Conservation (phyloP, 495 filamentous ascomycete genomes). For the Neurospora sp. region DNA sequence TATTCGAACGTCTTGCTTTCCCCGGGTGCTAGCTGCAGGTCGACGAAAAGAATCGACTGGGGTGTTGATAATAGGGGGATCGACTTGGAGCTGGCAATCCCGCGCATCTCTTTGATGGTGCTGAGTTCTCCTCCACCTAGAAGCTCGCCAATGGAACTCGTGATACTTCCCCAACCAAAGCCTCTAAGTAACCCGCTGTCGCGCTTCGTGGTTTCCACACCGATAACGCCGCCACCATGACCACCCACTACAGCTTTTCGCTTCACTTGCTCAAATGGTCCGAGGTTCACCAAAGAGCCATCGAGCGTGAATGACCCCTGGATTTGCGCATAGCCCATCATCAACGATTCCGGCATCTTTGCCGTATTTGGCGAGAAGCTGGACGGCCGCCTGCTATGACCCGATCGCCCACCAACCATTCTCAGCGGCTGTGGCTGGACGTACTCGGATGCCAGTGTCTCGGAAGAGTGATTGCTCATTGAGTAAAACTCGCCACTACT, state of each 20-base stretch:
- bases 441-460: constrained; percentile 90
- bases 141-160: constrained; percentile 79
- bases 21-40: constrained; percentile 76
- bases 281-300: constrained; percentile 80
- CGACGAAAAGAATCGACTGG: constrained; percentile 95
- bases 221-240: constrained; percentile 74
- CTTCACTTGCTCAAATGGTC: constrained; percentile 90
- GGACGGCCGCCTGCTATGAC: constrained; percentile 55
- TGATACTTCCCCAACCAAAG: constrained; percentile 81
- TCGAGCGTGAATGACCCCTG: constrained; percentile 86
- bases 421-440: constrained; percentile 49
- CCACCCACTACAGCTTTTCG: constrained; percentile 83
- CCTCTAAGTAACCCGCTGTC: constrained; percentile 72
- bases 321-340: constrained; percentile 98
- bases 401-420: constrained; percentile 33
- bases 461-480: constrained; percentile 83
- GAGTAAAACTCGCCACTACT: constrained; percentile 95
- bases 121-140: constrained; percentile 78
- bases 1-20: constrained; percentile 85
- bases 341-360: constrained; percentile 59
- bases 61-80: constrained; percentile 87
- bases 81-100: constrained; percentile 63
- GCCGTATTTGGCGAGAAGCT: constrained; percentile 40
- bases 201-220: constrained; percentile 64
- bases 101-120: constrained; percentile 89